These are phyloP conservation scores for Symbiodinium pilosum DNA, from an alignment of 73 alveolate species.

Conservation along the genomic window DNA sequence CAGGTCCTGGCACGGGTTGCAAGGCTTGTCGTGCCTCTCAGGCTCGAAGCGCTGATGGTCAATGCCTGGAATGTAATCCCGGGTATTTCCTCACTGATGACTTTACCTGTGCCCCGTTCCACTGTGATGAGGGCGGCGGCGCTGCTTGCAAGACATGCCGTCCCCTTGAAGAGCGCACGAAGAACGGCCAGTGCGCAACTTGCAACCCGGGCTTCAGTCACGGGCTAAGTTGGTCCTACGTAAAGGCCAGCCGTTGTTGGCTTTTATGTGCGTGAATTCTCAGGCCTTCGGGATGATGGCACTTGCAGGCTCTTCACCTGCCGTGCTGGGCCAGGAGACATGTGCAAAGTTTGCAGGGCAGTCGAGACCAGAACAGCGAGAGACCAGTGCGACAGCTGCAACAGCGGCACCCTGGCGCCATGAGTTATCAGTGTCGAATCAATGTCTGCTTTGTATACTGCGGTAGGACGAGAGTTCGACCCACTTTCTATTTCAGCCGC, in stretches of 20 bases:
- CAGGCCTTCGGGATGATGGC: conserved; percentile 59
- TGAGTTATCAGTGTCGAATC: too few relatives aligned
- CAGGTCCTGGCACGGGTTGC: conserved; percentile 39
- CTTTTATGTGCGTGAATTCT: not conserved
- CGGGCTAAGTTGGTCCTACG: not conserved
- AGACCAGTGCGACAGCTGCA: conserved; percentile 67
- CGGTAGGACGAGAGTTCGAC: too few relatives aligned
- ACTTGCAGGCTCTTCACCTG: conserved; percentile 71
- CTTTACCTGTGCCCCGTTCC: conserved; percentile 62
- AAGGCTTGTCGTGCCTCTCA: conserved; percentile 39
- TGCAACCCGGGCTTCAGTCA: conserved; percentile 74
- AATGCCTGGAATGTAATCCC: conserved; percentile 78
- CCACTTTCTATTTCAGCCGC: too few relatives aligned
- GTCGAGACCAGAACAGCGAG: conserved; percentile 27
- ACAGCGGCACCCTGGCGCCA: conserved; percentile 9
- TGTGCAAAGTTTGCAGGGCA: conserved; percentile 63
- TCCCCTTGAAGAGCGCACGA: conserved; percentile 21
- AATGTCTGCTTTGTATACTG: too few relatives aligned
- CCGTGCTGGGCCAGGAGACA: conserved; percentile 62
- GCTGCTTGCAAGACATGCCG: conserved; percentile 59
- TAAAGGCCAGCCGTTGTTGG: not conserved
- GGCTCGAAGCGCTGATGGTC: conserved; percentile 32
- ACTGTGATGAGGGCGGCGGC: conserved; percentile 47
- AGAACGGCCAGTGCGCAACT: conserved; percentile 36
- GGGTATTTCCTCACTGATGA: conserved; percentile 61